phyloP scores from a whole-genome alignment of 2,329 filamentous ascomycete genomes.

The Aspergillus costaricaensis region DNA sequence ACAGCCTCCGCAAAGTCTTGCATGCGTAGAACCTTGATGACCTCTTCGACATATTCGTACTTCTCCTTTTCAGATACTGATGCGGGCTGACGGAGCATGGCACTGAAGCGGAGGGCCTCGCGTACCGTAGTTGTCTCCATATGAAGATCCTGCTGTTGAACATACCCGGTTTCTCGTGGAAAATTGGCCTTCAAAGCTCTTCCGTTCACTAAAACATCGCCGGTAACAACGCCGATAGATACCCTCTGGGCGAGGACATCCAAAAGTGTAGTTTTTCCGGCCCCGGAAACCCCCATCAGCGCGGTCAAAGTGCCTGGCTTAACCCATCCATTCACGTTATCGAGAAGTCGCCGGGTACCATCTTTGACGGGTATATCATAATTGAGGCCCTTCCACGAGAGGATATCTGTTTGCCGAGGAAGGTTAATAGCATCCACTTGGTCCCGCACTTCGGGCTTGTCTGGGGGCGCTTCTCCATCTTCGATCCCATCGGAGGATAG shows the following conservation, averaged over 20 bases:
- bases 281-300: slow-evolving; percentile 86
- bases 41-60: slow-evolving; percentile 79
- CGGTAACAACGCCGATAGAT: slow-evolving; percentile 82
- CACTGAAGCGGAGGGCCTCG: slow-evolving; percentile 82
- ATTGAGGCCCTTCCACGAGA: slow-evolving; percentile 78
- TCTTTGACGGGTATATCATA: slow-evolving; percentile 67
- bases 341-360: slow-evolving; percentile 24
- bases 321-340: slow-evolving; percentile 75
- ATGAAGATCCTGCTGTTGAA: slow-evolving; percentile 89
- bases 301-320: slow-evolving; percentile 88
- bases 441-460: slow-evolving; percentile 12
- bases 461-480: background rate
- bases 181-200: slow-evolving; percentile 60
- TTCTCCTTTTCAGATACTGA: slow-evolving; percentile 72
- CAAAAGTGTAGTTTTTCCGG: slow-evolving; percentile 86
- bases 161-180: slow-evolving; percentile 47
- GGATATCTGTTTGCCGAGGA: slow-evolving; percentile 65
- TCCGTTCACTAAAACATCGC: slow-evolving; percentile 80
- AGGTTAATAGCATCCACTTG: slow-evolving; percentile 57
- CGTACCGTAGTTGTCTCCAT: slow-evolving; percentile 80
- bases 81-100: slow-evolving; percentile 77
- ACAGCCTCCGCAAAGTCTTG: slow-evolving; percentile 83
- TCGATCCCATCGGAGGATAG: background rate
- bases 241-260: slow-evolving; percentile 82
- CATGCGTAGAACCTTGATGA: slow-evolving; percentile 87